Percentiles rank a stretch among this genome's conserved stretches.
Evolutionary conservation across 345 rosid genomes (phyloP).

Genomic region (Syzygium aromaticum): DNA sequence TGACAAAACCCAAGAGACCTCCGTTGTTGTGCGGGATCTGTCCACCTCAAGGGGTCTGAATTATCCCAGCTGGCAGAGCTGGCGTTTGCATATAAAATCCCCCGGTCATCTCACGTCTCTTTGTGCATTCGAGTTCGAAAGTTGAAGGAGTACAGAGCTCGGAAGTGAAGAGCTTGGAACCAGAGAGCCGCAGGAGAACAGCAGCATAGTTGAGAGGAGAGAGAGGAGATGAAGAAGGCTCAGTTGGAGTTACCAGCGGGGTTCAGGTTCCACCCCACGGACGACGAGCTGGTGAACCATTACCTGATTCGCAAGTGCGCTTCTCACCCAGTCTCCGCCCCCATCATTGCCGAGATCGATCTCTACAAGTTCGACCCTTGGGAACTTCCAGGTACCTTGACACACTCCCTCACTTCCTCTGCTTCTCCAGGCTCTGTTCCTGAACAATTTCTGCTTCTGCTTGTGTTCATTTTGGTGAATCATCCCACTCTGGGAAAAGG

Average conservation of each 20-base stretch:
- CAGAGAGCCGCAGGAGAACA: background rate
- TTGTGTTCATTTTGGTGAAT: too few species aligned
- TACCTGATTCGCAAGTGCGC: constrained; percentile 71
- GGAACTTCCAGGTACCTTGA: constrained; percentile 75
- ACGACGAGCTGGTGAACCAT: constrained; percentile 78
- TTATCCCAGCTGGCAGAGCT: background rate
- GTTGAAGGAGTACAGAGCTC: background rate
- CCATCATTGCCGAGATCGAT: constrained; percentile 81
- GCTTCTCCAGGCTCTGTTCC: background rate
- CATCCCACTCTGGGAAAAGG: background rate
- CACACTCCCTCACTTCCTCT: background rate
- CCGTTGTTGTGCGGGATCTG: background rate
- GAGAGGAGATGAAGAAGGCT: background rate
- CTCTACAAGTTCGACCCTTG: constrained; percentile 87
- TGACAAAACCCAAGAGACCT: background rate
- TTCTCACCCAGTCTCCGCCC: constrained; percentile 43
- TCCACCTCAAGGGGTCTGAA: background rate
- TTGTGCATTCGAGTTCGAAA: background rate
- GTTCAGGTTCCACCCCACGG: constrained; percentile 94
- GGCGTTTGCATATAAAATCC: background rate
- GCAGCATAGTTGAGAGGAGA: background rate
- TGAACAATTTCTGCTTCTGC: background rate
- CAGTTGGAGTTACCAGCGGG: constrained; percentile 75
- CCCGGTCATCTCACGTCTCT: background rate
- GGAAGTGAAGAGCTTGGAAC: background rate